Conservation (phyloP, 768 basidiomycete species). For the Myochromella boudieri region DNA sequence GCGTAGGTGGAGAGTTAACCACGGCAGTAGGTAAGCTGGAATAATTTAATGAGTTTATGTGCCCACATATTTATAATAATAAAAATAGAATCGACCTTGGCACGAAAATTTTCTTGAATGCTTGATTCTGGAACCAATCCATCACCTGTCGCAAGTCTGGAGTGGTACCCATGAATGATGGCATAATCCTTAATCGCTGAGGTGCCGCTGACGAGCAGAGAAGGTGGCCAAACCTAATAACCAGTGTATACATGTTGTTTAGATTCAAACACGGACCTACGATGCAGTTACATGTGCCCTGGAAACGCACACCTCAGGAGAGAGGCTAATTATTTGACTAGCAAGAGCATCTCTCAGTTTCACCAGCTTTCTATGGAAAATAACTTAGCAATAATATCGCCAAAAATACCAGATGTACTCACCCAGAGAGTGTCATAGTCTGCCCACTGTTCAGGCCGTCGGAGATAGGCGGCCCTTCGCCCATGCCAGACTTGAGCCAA, state of each 20-base stretch:
- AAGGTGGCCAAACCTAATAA: constrained; percentile 57
- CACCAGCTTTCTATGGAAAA: neutral
- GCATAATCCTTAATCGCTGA: constrained; percentile 37
- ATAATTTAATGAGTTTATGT: too few relatives aligned
- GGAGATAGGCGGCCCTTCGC: constrained; percentile 33
- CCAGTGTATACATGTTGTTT: constrained; percentile 6
- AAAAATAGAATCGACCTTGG: constrained; percentile 42
- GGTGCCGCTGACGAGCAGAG: constrained; percentile 41
- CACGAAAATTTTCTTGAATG: constrained; percentile 41
- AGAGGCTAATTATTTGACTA: neutral
- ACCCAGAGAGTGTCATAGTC: constrained; percentile 30
- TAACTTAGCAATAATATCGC: neutral
- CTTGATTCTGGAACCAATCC: constrained; percentile 39
- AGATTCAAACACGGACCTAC: constrained; percentile 27
- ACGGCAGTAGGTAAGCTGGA: constrained; percentile 39
- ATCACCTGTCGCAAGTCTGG: constrained; percentile 41
- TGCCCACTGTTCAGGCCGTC: constrained; percentile 38
- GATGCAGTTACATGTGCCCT: constrained; percentile 35
- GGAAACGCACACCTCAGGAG: constrained; percentile 5
- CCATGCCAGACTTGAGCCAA: constrained; percentile 44
- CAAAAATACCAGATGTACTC: constrained; percentile 28
- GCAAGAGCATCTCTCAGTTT: constrained; percentile 13
- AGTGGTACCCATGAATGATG: constrained; percentile 47
- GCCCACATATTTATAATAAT: neutral
- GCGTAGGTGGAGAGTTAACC: constrained; percentile 25